phyloP scores from a whole-genome alignment of 441 rosid species.

The Pelargonium fulgidum region DNA sequence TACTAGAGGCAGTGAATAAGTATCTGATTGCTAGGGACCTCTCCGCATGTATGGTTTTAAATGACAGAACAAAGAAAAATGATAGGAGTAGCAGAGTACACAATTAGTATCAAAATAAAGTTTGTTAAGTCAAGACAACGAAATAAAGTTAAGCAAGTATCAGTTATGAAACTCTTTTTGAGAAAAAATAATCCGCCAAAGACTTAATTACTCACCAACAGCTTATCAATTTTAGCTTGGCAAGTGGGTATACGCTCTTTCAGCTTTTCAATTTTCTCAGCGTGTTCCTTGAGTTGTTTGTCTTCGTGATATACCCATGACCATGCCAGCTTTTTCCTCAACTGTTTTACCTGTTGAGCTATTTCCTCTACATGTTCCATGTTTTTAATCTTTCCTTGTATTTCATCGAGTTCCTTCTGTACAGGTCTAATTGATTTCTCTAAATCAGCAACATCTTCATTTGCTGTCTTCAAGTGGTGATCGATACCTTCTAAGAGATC shows the following conservation, averaged over 20 bases:
- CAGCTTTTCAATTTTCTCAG: constrained; percentile 45
- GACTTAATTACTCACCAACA: constrained; percentile 43
- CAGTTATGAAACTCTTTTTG: too few relatives aligned
- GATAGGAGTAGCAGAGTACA: too few relatives aligned
- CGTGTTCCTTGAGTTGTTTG: constrained; percentile 52
- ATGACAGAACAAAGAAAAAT: too few relatives aligned
- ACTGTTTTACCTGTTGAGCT: constrained; percentile 49
- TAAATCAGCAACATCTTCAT: constrained; percentile 53
- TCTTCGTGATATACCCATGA: constrained; percentile 83
- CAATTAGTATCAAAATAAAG: too few relatives aligned
- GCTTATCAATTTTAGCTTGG: constrained; percentile 70
- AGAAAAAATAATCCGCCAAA: too few relatives aligned
- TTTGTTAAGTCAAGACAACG: too few relatives aligned
- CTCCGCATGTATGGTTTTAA: too few relatives aligned
- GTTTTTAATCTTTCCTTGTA: constrained; percentile 64
- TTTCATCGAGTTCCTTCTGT: constrained; percentile 59
- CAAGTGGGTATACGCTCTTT: constrained; percentile 74
- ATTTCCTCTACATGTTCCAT: constrained; percentile 81
- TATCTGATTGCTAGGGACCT: too few relatives aligned
- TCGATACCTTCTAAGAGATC: constrained; percentile 60
- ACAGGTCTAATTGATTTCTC: constrained; percentile 65
- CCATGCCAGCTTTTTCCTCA: constrained; percentile 92
- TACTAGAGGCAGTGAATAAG: too few relatives aligned
- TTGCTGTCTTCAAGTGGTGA: constrained; percentile 48
- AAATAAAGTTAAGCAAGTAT: too few relatives aligned